These are phyloP conservation scores for Chytriomyces hyalinus DNA, from an alignment of 192 early-diverging fungal genomes.

Conservation along the genomic window DNA sequence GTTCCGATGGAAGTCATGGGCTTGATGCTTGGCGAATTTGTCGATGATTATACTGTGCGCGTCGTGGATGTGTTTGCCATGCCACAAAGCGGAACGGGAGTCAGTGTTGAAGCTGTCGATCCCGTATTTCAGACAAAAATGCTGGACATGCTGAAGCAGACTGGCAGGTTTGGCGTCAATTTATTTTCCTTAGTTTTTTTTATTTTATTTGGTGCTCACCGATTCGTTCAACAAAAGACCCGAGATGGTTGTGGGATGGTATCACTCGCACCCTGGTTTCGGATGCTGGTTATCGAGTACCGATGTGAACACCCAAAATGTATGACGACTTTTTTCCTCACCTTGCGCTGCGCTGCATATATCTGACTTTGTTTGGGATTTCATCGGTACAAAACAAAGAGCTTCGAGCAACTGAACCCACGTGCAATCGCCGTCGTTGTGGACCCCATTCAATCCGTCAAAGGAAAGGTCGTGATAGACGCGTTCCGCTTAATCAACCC, in stretches of 20 bases:
- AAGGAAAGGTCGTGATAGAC: slow-evolving; percentile 99
- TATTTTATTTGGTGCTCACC: neutral
- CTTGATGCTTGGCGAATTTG: slow-evolving; percentile 98
- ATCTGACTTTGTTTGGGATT: neutral
- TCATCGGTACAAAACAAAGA: slow-evolving; percentile 45
- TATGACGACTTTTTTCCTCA: slow-evolving; percentile 34
- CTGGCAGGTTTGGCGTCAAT: slow-evolving; percentile 71
- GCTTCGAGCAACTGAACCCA: slow-evolving; percentile 91
- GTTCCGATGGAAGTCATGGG: slow-evolving; percentile 87
- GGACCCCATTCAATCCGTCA: slow-evolving; percentile 99
- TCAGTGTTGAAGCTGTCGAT: slow-evolving; percentile 99
- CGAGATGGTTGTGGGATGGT: slow-evolving; percentile 99
- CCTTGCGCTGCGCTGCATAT: slow-evolving; percentile 21
- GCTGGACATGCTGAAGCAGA: slow-evolving; percentile 99
- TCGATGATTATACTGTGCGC: slow-evolving; percentile 95
- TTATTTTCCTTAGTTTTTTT: neutral
- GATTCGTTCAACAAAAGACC: slow-evolving; percentile 59
- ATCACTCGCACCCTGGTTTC: slow-evolving; percentile 99
- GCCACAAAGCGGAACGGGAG: slow-evolving; percentile 99
- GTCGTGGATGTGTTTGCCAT: slow-evolving; percentile 99
- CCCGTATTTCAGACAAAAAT: slow-evolving; percentile 99
- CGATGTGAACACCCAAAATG: slow-evolving; percentile 98
- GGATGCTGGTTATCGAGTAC: slow-evolving; percentile 99
- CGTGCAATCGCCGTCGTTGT: slow-evolving; percentile 97
- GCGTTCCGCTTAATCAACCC: slow-evolving; percentile 97